Evolutionary conservation across 1,284 basidiomycete species (phyloP).

Genomic region (Microbotryum saponariae): DNA sequence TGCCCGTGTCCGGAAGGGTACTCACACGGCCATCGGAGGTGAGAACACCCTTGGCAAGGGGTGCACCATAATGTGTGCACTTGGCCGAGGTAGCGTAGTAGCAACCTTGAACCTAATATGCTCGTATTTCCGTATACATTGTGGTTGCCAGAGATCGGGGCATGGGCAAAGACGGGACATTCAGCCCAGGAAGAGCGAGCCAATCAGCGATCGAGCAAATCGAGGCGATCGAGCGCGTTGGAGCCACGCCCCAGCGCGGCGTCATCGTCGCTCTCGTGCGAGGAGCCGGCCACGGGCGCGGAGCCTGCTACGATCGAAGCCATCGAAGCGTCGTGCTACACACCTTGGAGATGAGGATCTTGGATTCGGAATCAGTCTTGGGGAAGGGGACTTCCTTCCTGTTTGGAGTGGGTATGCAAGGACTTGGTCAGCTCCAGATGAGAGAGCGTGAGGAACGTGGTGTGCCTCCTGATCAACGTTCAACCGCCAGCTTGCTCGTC

Average conservation of each 20-base stretch:
- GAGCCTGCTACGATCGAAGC: slow-evolving; percentile 32
- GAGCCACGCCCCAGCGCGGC: background rate
- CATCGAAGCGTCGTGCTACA: slow-evolving; percentile 49
- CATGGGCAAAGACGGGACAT: background rate
- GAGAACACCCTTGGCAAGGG: slow-evolving; percentile 70
- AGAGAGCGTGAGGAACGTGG: too few species aligned
- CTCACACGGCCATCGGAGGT: slow-evolving; percentile 60
- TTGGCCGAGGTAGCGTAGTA: slow-evolving; percentile 66
- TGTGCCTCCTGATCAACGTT: too few species aligned
- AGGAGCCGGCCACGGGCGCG: background rate
- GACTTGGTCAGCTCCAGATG: too few species aligned
- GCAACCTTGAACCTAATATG: slow-evolving; percentile 26
- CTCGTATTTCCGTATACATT: background rate
- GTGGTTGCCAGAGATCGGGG: background rate
- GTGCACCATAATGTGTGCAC: slow-evolving; percentile 84
- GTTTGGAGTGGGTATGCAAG: background rate
- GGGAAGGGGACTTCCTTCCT: slow-evolving; percentile 77
- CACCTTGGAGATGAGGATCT: slow-evolving; percentile 70
- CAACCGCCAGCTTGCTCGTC: too few species aligned
- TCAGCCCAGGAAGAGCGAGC: slow-evolving; percentile 41
- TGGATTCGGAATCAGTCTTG: slow-evolving; percentile 50
- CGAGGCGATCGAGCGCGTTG: too few species aligned
- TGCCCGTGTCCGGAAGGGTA: background rate
- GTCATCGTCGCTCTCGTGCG: background rate
- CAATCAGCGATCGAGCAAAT: too few species aligned